phyloP scores from a whole-genome alignment of 306 rosid species.

The Arachis hypogaea region DNA sequence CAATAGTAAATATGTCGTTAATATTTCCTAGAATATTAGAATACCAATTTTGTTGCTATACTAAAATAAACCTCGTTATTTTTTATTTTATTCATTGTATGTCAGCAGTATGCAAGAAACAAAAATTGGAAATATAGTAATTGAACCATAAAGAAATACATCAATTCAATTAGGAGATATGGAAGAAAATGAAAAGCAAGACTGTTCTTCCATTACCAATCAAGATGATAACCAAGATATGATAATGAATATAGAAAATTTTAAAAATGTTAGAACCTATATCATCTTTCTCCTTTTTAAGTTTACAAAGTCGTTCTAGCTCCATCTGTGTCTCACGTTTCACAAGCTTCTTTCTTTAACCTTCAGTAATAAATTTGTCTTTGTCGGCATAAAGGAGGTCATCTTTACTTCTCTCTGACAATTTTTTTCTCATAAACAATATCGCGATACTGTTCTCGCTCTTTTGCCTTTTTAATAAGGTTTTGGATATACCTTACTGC shows the following conservation, averaged over 20 bases:
- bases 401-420: slow-evolving; percentile 84
- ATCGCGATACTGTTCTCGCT: slow-evolving; percentile 69
- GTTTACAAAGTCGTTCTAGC: slow-evolving; percentile 71
- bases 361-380: slow-evolving; percentile 48
- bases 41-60: too few relatives aligned
- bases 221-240: slow-evolving; percentile 24
- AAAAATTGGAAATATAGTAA: too few relatives aligned
- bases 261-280: slow-evolving; percentile 31
- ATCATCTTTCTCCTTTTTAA: slow-evolving; percentile 39
- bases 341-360: slow-evolving; percentile 74
- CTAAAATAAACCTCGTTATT: too few relatives aligned
- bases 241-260: slow-evolving; percentile 1
- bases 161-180: too few relatives aligned
- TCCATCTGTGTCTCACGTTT: slow-evolving; percentile 78
- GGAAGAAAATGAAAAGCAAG: too few relatives aligned
- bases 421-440: slow-evolving; percentile 82
- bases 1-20: too few relatives aligned
- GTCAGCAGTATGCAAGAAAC: too few relatives aligned
- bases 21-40: too few relatives aligned
- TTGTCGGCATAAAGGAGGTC: slow-evolving; percentile 81
- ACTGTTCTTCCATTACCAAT: neutral
- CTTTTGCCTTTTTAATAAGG: slow-evolving; percentile 66
- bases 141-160: too few relatives aligned
- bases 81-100: too few relatives aligned
- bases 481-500: slow-evolving; percentile 70